Evolutionary conservation across 2,329 filamentous ascomycete genomes (phyloP).

Genomic region (Botrytis medusae): DNA sequence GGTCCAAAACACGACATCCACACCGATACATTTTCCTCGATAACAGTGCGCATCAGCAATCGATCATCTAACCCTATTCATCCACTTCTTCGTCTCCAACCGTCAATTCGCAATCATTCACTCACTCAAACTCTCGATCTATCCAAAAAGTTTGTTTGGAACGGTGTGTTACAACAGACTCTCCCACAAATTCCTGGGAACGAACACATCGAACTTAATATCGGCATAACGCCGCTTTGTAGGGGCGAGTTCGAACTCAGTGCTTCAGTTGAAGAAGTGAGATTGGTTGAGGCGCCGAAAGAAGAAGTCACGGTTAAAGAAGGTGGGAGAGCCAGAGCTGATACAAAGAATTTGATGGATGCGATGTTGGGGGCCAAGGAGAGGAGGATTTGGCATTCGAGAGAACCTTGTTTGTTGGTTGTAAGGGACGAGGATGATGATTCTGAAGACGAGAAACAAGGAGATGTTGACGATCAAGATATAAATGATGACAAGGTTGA

Average conservation of each 20-base stretch:
- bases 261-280: slow-evolving; percentile 78
- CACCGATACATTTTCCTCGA: slow-evolving; percentile 65
- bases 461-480: background rate
- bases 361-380: slow-evolving; percentile 58
- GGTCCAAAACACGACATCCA: slow-evolving; percentile 38
- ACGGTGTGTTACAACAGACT: slow-evolving; percentile 75
- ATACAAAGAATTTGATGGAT: slow-evolving; percentile 59
- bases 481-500: background rate
- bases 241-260: slow-evolving; percentile 80
- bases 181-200: slow-evolving; percentile 63
- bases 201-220: slow-evolving; percentile 56
- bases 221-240: slow-evolving; percentile 75
- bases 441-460: slow-evolving; percentile 23
- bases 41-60: slow-evolving; percentile 74
- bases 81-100: slow-evolving; percentile 73
- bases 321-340: slow-evolving; percentile 46
- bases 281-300: slow-evolving; percentile 43
- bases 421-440: slow-evolving; percentile 48
- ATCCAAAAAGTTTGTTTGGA: slow-evolving; percentile 79
- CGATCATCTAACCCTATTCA: slow-evolving; percentile 65
- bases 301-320: slow-evolving; percentile 37
- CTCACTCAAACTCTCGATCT: slow-evolving; percentile 72
- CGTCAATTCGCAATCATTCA: slow-evolving; percentile 67
- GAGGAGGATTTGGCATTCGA: slow-evolving; percentile 64
- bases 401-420: slow-evolving; percentile 55